phyloP scores from a whole-genome alignment of 2,329 filamentous ascomycete genomes.

The Sporothrix curviconia region DNA sequence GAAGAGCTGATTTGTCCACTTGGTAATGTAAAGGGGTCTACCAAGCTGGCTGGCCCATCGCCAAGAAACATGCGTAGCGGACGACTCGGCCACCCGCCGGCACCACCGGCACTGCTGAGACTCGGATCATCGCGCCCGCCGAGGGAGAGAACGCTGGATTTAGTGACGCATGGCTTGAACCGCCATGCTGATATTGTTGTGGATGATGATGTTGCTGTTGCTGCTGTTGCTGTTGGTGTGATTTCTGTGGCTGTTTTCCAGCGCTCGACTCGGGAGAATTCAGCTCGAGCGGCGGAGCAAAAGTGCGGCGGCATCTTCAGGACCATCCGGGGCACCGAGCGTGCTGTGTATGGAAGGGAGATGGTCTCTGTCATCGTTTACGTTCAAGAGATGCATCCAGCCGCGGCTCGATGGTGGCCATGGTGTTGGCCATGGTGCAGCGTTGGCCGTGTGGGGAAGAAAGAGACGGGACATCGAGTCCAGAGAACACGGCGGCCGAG shows the following conservation, averaged over 20 bases:
- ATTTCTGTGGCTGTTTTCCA: slow-evolving; percentile 2
- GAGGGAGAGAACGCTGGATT: slow-evolving; percentile 2
- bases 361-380: slow-evolving; percentile 33
- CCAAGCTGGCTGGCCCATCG: background rate
- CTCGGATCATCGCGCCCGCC: slow-evolving; percentile 2
- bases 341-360: slow-evolving; percentile 31
- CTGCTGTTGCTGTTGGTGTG: background rate
- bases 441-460: slow-evolving; percentile 26
- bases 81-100: slow-evolving; percentile 9
- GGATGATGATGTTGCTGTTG: background rate
- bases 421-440: slow-evolving; percentile 52
- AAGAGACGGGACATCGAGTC: slow-evolving; percentile 29
- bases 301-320: slow-evolving; percentile 27
- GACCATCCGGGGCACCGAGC: slow-evolving; percentile 30
- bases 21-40: background rate
- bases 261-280: slow-evolving; percentile 35
- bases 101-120: background rate
- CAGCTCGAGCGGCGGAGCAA: slow-evolving; percentile 45
- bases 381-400: slow-evolving; percentile 60
- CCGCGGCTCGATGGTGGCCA: slow-evolving; percentile 62
- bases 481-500: slow-evolving; percentile 11
- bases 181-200: background rate
- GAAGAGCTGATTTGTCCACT: slow-evolving; percentile 25
- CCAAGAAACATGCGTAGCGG: slow-evolving; percentile 12
- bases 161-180: background rate